Evolutionary conservation across 177 flowering plant genomes (phyloP), one percentile per base, ranked within the genome.

Genomic region (Tripterygium wilfordii): DNA sequence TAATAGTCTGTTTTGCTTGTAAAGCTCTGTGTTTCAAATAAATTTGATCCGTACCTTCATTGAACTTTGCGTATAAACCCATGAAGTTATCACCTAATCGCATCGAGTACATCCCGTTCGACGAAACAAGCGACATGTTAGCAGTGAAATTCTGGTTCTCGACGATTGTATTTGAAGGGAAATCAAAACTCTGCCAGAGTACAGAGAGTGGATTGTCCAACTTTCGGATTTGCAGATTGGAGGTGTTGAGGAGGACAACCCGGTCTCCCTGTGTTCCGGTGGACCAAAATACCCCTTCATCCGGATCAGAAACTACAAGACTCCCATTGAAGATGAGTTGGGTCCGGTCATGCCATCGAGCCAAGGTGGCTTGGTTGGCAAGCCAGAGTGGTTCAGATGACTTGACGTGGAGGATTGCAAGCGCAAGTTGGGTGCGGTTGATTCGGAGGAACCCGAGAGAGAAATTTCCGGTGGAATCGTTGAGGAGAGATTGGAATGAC

Each of bases 101-200:
- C 97, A 87, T 67, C 0, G 79, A 62, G 49, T 78, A 94, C 8
- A 67, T 50, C 40, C 82, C 78, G 29, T 83, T 78, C 0, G 82
- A 61, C 0, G 98, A 83, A 27, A 61, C 51, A 5, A 94, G 67
- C 2, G 76, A 14, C 96, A 83, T 81, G 36, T 21, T 15, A 26
- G 62, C 41, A 0, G 85, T 86, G 74, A 87, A 78, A 60, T 87
- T 94, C 60, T 94, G 96, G 36, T 64, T 70, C 58, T 79, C 83
- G 12, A 94, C 63, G 53, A 94, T 80, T 51, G 99, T 82, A 58
- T 84, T 64, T 0, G 71, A 42, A n/a, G 96, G 96, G 56, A 63
- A 79, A 23, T 82, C 68, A 50, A 86, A 94, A 66, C 97, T 89
- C 49, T 85, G 79, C 99, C 99, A 94, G 0, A 72, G 44, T n/a